Base-by-base conservation (phyloP, 345 rosid genomes). In the Capsella bursapastoris region DNA sequence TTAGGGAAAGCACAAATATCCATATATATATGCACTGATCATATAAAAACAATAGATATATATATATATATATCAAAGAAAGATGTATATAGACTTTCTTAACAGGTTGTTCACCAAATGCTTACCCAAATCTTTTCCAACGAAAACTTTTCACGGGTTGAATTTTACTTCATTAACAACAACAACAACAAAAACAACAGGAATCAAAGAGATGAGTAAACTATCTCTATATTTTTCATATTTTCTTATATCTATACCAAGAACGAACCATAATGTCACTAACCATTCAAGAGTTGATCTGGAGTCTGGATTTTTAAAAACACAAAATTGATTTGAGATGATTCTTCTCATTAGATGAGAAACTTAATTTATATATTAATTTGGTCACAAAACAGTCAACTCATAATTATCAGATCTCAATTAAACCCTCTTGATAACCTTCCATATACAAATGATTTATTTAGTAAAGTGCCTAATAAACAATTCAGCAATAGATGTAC, bases 91-190 rank as follows among this genome's bases (percentile, higher is more conserved):
- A 38, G 35, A 61, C 51, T 62, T 10, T 40, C 34, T 35, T 44
- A 62, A 31, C 37, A 38, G 22, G 73, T 75, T 75, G 79, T 51
- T 75, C 48, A 45, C 74, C 73, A 68, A 67, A 59, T 50, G 73
- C 60, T 67, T 58, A 22, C 60, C 78, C 61, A 74, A 16, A 28
- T 35, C 0, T 25, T 35, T 59, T 59, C 28, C 66, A 48, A 56
- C 4, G 11, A 52, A 66, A 18, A 31, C 53, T 59, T 66, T 59
- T 75, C 62, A 74, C 8, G 34, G 50, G 29, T 45, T 53, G 7
- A 40, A 1, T 7, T 37, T 22, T 22, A 22, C 25, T 22, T 22
- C 25, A 22, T 22, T 22, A 22, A 22, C 25, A 22, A 22, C 25
- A 22, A 22, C 25, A 22, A 22, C 2, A 22, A 22, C 25, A 22